Evolutionary conservation across 371 early-diverging fungal species (phyloP), one percentile per base, ranked within the genome.

Genomic region (Conidiobolus incongruus): DNA sequence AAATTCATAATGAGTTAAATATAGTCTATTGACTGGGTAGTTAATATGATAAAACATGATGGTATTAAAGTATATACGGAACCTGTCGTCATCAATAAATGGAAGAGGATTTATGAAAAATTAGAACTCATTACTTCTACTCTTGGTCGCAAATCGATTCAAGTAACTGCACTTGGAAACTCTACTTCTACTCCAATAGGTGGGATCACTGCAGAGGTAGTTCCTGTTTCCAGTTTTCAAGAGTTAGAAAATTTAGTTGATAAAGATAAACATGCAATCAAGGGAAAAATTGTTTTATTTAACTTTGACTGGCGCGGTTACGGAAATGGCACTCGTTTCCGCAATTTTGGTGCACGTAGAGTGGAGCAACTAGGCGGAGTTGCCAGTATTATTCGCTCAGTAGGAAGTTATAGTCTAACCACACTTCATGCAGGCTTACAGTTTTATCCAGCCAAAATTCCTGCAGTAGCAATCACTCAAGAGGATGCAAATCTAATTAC

Each of bases 11-110:
- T n/a, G n/a, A n/a, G n/a, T n/a, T n/a, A n/a, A n/a, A n/a, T n/a
- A 39, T 23, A n/a, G n/a, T 68, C 68, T 12, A 63, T 62, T 35
- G 59, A 58, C 29, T 70, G 67, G 67, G 55, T 69, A 1, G 53
- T 63, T 2, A 47, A 47, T 17, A 53, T 52, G 8, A 52, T 51
- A 39, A 54, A 52, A 38, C 42, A 52, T 16, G 61, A 63, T 23
- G 43, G 45, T 13, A 51, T 70, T 26, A 52, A 46, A 0, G 66
- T 60, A 36, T 58, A 55, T 40, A 66, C 70, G 2, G 67, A 70
- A 47, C 54, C 61, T 0, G 70, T 68, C 20, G 47, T 47, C 22
- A 56, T 48, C 17, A 32, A n/a, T n/a, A n/a, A 51, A 23, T 71
- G 70, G 70, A 26, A 40, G 30, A 55, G 69, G 15, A 55, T 56